Base-by-base conservation (phyloP, 2,329 filamentous ascomycete species). In the Amauroascus verrucosus region DNA sequence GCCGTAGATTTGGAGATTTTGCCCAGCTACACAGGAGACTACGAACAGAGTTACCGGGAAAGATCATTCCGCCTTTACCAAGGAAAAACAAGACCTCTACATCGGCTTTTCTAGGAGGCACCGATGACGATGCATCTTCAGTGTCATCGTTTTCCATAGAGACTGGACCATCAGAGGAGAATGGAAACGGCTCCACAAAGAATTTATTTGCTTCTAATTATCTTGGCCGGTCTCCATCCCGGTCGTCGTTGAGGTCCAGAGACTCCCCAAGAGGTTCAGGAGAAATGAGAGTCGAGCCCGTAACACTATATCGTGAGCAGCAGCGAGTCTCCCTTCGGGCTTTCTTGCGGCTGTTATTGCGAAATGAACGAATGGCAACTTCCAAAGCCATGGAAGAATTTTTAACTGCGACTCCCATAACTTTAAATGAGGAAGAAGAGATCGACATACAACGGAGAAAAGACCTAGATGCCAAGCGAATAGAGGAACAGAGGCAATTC, bases 401-500 rank as follows among this genome's bases (percentile, higher is more conserved):
- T 61, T 71, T 98, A 30, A 86, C 83, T 1, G 74, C 74, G 1
- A 74, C 86, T n/a, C 83, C 85, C 0, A 80, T 94, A 24, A 81
- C 78, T 1, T 75, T 88, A 8, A 88, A 82, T 20, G 86, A 91
- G 61, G 88, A 93, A 55, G 93, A 98, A 64, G 73, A 85, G 26
- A 78, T 84, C 1, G 93, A 98, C 65, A 89, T 96, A 30, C 70
- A 83, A 57, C 79, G 79, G 55, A 80, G 93, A 51, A 94, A 90
- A 68, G 77, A 80, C 11, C 83, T 95, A 69, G 93, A 98, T 62
- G 84, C 87, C 66, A 86, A 86, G 68, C 83, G 93, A 43, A 80
- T 97, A 50, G 87, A 95, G 63, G 93, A 98, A 69, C 93, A 98
- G 67, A 86, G 83, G 65, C 81, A 83, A 59, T 98, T 98, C 67